phyloP scores from a whole-genome alignment of 2,329 filamentous ascomycete species.

The Cladosporium sp. region DNA sequence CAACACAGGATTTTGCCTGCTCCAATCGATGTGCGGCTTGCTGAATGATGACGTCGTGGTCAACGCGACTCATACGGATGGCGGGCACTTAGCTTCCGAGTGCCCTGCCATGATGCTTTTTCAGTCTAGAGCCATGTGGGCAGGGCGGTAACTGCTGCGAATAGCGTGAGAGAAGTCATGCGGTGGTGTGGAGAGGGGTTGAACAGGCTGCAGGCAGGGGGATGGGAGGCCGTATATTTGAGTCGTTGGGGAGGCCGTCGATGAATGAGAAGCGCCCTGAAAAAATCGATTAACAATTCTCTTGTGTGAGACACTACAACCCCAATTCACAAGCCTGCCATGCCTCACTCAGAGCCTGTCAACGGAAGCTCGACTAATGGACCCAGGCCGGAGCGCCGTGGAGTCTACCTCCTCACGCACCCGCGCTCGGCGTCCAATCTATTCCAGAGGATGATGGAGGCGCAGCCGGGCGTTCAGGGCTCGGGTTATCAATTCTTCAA shows the following conservation, averaged over 20 bases:
- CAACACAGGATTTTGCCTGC: too few relatives aligned
- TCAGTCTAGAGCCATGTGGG: too few relatives aligned
- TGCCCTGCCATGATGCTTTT: too few relatives aligned
- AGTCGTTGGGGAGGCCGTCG: too few relatives aligned
- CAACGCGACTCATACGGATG: neutral
- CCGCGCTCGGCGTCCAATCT: constrained; percentile 4
- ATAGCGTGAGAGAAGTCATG: too few relatives aligned
- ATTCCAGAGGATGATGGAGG: constrained; percentile 9
- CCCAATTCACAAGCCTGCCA: neutral
- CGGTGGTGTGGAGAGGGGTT: too few relatives aligned
- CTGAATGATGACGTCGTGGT: neutral
- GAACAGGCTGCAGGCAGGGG: too few relatives aligned
- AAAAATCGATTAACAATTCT: neutral
- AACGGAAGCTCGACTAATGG: neutral
- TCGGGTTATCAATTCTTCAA: constrained; percentile 9
- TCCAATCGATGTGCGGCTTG: neutral
- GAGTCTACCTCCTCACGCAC: constrained; percentile 6
- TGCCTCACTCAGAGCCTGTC: constrained; percentile 1
- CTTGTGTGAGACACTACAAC: too few relatives aligned
- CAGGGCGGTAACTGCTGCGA: too few relatives aligned
- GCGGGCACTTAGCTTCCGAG: neutral
- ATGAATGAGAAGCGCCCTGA: neutral
- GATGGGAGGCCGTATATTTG: too few relatives aligned
- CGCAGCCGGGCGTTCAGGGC: constrained; percentile 1
- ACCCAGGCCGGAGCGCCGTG: neutral